Evolutionary conservation across 2,329 filamentous ascomycete species (phyloP).

Genomic region (Emmonsiellopsis sp.): DNA sequence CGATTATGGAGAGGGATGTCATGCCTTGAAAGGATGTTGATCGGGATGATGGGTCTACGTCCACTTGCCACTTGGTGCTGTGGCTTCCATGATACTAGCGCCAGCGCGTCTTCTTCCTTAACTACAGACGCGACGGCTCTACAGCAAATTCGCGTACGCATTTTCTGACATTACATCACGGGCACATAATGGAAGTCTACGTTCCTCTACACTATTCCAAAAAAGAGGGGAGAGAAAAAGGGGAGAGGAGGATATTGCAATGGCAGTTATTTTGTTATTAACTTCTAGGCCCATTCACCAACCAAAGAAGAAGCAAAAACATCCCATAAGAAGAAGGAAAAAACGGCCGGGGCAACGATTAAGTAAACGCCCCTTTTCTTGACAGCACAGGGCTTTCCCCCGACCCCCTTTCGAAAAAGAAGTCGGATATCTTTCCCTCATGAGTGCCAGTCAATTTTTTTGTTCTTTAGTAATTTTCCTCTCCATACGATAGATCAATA

Average conservation of each 20-base stretch:
- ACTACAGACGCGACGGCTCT: no score
- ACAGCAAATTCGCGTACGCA: no score
- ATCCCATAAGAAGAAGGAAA: not conserved
- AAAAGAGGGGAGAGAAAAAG: no score
- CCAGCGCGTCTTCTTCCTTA: no score
- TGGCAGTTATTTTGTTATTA: not conserved
- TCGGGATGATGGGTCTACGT: no score
- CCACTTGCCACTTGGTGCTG: no score
- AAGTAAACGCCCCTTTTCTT: constrained; percentile 68
- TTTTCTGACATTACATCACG: no score
- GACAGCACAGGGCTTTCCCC: constrained; percentile 98
- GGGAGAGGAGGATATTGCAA: not conserved
- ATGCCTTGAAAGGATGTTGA: no score
- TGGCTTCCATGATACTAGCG: no score
- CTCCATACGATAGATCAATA: not conserved
- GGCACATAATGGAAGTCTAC: no score
- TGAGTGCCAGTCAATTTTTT: constrained; percentile 61
- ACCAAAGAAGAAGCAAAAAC: not conserved
- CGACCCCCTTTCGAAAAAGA: constrained; percentile 32
- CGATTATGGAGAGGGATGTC: no score
- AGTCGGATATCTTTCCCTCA: constrained; percentile 97
- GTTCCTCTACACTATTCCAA: no score
- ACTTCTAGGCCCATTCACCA: not conserved
- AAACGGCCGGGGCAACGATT: constrained; percentile 56
- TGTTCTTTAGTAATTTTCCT: not conserved